Evolutionary conservation across 148 eudicot species (phyloP).

Genomic region (Camellia lanceoleosa): DNA sequence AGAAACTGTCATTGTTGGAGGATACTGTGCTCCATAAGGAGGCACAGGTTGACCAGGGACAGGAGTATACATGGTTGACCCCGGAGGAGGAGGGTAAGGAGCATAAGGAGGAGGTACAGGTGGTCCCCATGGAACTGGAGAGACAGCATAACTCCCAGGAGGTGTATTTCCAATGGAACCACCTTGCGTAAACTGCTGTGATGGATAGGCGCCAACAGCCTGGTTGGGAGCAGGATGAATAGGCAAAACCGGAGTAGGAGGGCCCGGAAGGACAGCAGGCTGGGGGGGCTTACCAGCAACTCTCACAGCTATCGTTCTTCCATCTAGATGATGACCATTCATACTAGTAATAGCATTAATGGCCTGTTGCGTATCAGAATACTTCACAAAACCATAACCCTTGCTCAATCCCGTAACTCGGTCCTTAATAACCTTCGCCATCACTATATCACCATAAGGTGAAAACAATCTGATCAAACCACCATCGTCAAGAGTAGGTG

Average conservation of each 20-base stretch:
- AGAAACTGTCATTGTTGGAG: conserved; percentile 46
- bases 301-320: conserved; percentile 79
- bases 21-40: conserved; percentile 61
- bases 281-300: conserved; percentile 90
- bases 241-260: conserved; percentile 48
- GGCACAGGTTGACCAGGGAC: conserved; percentile 51
- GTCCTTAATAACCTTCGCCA: conserved; percentile 87
- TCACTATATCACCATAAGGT: conserved; percentile 74
- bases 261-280: conserved; percentile 63
- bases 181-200: conserved; percentile 59
- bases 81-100: conserved; percentile 66
- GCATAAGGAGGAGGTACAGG: conserved; percentile 61
- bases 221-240: conserved; percentile 47
- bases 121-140: conserved; percentile 84
- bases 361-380: conserved; percentile 67
- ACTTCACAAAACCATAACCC: conserved; percentile 96
- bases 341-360: conserved; percentile 68
- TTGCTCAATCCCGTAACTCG: conserved; percentile 64
- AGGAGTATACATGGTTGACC: conserved; percentile 20
- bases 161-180: conserved; percentile 50
- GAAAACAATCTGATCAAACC: conserved; percentile 64
- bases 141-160: conserved; percentile 44
- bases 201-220: conserved; percentile 54
- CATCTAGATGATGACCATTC: conserved; percentile 76
- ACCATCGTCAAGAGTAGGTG: conserved; percentile 81